A percentile compares a stretch with the other conserved stretches of the same genome.
These are phyloP conservation scores for Globisporangium okanoganense DNA, from an alignment of 352 stramenopile species.

Conservation along the genomic window DNA sequence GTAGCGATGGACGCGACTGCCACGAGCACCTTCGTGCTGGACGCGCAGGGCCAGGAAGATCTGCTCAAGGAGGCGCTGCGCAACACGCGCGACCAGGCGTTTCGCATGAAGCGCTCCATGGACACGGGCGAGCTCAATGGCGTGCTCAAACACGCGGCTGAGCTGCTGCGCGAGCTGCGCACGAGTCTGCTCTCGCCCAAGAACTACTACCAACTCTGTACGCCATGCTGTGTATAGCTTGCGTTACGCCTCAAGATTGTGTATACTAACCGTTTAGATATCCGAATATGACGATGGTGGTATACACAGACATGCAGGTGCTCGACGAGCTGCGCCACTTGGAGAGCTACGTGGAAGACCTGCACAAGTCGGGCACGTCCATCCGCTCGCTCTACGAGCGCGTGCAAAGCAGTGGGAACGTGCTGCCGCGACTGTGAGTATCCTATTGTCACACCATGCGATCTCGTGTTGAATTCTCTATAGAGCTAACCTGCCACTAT, in stretches of 20 bases:
- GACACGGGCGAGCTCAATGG: constrained; percentile 64
- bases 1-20: constrained; percentile 7
- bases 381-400: constrained; percentile 94
- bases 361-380: constrained; percentile 73
- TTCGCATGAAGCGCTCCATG: constrained; percentile 85
- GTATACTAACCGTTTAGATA: not conserved
- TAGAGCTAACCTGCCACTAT: not conserved
- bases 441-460: not conserved
- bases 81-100: constrained; percentile 70
- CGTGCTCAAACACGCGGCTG: constrained; percentile 77
- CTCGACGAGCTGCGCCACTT: constrained; percentile 94
- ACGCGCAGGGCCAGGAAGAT: constrained; percentile 61
- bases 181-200: constrained; percentile 93
- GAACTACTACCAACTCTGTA: constrained; percentile 99
- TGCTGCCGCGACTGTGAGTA: constrained; percentile 91
- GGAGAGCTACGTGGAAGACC: constrained; percentile 91
- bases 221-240: too few relatives aligned
- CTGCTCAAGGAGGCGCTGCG: constrained; percentile 73
- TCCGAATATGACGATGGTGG: not conserved
- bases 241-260: not conserved
- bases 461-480: too few relatives aligned
- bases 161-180: constrained; percentile 84
- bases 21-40: constrained; percentile 41
- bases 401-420: constrained; percentile 93
- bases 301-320: constrained; percentile 66